phyloP scores from a whole-genome alignment of 1,284 basidiomycete genomes.

The Fistulinella cinereoalba region DNA sequence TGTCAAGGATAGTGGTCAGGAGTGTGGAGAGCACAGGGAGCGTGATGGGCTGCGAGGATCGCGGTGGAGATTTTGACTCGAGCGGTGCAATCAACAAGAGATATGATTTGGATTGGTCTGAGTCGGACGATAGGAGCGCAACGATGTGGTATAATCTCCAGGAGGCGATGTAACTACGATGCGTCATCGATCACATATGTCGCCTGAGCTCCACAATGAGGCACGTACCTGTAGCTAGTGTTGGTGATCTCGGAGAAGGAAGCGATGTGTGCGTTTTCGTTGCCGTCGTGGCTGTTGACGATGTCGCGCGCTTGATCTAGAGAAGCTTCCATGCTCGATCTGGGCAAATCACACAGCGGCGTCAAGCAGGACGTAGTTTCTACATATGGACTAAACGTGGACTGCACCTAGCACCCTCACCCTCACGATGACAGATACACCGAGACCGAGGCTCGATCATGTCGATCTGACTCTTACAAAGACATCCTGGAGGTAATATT shows the following conservation, averaged over 20 bases:
- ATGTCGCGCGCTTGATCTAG: conserved; percentile 22
- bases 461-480: no score
- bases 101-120: conserved; percentile 17
- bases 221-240: conserved; percentile 29
- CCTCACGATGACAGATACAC: no score
- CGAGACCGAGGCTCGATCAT: no score
- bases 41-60: conserved; percentile 11
- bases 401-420: no score
- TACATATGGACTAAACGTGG: no score
- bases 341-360: no score
- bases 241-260: conserved; percentile 20
- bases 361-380: no score
- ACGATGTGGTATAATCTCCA: conserved; percentile 22
- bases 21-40: conserved; percentile 22
- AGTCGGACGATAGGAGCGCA: conserved; percentile 6
- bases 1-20: conserved; percentile 29
- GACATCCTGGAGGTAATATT: no score
- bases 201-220: no score
- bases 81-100: conserved; percentile 22
- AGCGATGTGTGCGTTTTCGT: conserved; percentile 9
- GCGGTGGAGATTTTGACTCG: not conserved
- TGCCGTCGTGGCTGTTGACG: conserved; percentile 17
- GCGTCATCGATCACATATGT: no score
- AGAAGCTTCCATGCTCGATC: conserved; percentile 12
- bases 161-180: conserved; percentile 21